Evolutionary conservation across 2,329 filamentous ascomycete species (phyloP).

Genomic region (Emergomyces africanus): DNA sequence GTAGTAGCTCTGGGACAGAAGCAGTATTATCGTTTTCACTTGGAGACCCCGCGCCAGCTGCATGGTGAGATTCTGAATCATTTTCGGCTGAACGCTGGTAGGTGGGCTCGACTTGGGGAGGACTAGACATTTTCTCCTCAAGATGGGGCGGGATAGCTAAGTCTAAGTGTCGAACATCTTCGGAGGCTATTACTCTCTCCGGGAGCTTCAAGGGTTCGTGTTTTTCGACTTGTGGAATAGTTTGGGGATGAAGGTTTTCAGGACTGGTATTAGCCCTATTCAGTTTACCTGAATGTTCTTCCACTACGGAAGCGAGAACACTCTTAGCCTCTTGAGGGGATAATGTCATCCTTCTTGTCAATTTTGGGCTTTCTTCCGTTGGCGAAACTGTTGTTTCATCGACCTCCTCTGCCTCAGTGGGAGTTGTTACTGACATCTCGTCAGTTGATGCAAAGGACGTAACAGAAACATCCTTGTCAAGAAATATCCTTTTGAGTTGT

Average conservation of each 20-base stretch:
- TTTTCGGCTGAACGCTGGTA: neutral
- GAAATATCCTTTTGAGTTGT: constrained; percentile 88
- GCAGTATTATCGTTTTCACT: neutral
- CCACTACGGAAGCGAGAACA: constrained; percentile 51
- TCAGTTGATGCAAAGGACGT: constrained; percentile 61
- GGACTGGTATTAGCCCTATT: constrained; percentile 12
- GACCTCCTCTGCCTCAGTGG: constrained; percentile 24
- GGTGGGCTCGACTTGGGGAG: neutral
- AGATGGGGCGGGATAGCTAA: constrained; percentile 35
- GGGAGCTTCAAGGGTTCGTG: constrained; percentile 11
- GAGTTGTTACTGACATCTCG: constrained; percentile 43
- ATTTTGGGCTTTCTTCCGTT: constrained; percentile 17
- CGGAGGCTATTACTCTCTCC: constrained; percentile 20
- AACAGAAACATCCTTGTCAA: constrained; percentile 65
- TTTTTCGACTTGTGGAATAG: constrained; percentile 9
- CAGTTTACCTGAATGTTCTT: constrained; percentile 43
- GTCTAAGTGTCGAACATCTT: constrained; percentile 49
- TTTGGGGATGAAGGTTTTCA: neutral
- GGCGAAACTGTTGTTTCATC: constrained; percentile 19
- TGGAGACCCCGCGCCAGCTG: neutral
- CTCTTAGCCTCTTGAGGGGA: constrained; percentile 51
- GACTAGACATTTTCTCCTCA: constrained; percentile 10
- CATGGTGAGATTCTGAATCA: too few relatives aligned
- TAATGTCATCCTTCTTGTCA: constrained; percentile 33
- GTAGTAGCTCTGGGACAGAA: neutral